These are phyloP conservation scores for Neltuma alba DNA, from an alignment of 306 rosid genomes.

Conservation along the genomic window DNA sequence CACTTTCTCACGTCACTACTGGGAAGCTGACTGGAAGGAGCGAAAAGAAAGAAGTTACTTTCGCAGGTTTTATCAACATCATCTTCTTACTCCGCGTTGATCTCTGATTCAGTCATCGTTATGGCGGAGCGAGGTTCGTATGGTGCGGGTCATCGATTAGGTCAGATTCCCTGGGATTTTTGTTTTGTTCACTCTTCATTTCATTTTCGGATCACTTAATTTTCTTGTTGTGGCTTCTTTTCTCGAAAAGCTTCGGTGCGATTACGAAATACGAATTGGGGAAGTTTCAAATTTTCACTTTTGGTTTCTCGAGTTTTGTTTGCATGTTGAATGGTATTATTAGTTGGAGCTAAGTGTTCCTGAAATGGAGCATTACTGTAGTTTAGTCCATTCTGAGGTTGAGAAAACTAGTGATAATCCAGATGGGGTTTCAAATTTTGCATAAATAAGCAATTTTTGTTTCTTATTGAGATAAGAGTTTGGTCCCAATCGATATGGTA, in stretches of 20 bases:
- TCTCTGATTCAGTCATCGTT: constrained; percentile 52
- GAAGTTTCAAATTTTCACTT: constrained; percentile 19
- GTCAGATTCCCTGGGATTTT: constrained; percentile 47
- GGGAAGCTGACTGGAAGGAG: constrained; percentile 20
- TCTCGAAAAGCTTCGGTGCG: background rate
- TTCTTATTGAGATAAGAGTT: background rate
- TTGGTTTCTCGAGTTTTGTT: background rate
- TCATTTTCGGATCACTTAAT: background rate
- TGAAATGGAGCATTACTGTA: background rate
- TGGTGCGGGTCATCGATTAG: constrained; percentile 71
- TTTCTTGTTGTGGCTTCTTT: background rate
- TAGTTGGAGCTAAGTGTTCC: constrained; percentile 27
- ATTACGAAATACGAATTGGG: background rate
- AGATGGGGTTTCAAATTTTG: constrained; percentile 25
- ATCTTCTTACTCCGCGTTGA: constrained; percentile 26
- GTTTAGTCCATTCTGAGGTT: constrained; percentile 16
- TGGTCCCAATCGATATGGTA: constrained; percentile 3
- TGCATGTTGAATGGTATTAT: constrained; percentile 20
- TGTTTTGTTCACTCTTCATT: background rate
- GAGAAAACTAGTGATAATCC: constrained; percentile 4
- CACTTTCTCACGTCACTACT: constrained; percentile 43
- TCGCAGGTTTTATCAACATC: background rate
- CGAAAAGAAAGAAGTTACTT: background rate
- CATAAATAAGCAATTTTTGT: background rate
- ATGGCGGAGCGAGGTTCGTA: constrained; percentile 81